These are phyloP conservation scores for Thermoascus crustaceus DNA, from an alignment of 2,329 filamentous ascomycete genomes.

Conservation along the genomic window DNA sequence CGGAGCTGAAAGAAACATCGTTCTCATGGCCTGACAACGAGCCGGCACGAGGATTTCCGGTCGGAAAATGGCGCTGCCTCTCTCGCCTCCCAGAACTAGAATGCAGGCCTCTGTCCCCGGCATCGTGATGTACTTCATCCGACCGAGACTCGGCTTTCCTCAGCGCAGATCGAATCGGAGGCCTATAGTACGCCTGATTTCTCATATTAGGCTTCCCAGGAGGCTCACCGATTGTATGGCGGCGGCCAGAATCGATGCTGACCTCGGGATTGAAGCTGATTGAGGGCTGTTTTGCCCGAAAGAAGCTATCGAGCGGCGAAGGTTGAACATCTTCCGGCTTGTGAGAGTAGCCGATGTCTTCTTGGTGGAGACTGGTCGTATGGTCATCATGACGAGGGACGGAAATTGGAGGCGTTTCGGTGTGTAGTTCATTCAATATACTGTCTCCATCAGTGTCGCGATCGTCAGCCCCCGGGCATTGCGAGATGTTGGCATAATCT, in stretches of 20 bases:
- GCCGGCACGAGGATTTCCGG: constrained; percentile 17
- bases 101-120: constrained; percentile 12
- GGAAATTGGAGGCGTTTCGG: constrained; percentile 36
- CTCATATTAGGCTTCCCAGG: constrained; percentile 24
- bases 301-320: constrained; percentile 35
- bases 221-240: constrained; percentile 31
- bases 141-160: constrained; percentile 30
- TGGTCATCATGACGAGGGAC: constrained; percentile 35
- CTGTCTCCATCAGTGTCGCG: constrained; percentile 33
- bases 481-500: constrained; percentile 27
- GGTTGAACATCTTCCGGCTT: constrained; percentile 29
- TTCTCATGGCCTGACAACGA: constrained; percentile 16
- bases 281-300: constrained; percentile 32
- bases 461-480: constrained; percentile 24
- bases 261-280: constrained; percentile 37
- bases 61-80: constrained; percentile 19
- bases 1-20: constrained; percentile 16
- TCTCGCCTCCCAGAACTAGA: constrained; percentile 16
- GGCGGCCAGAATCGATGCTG: constrained; percentile 32
- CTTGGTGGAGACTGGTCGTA: constrained; percentile 9
- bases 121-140: constrained; percentile 14
- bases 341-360: constrained; percentile 27
- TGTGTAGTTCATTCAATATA: constrained; percentile 32
- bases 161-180: constrained; percentile 27
- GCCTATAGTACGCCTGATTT: constrained; percentile 16